Evolutionary conservation across 805 yeast species (phyloP), one percentile per base, ranked within the genome.

Genomic region (Spencermartinsiella europaea): DNA sequence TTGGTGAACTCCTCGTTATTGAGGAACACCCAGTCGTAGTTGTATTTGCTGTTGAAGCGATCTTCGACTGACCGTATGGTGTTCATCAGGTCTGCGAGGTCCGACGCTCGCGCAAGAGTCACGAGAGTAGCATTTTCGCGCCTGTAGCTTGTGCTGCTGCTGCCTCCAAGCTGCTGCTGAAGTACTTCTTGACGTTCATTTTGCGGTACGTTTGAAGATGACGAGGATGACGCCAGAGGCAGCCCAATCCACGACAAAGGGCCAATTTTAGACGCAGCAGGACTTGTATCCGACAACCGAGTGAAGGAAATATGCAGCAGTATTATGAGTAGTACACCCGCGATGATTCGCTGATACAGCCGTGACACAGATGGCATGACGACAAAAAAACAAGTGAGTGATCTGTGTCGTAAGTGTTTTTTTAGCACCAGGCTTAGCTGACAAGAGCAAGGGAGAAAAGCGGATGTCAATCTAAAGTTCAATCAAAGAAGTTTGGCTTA

Each of bases 11-110:
- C 83, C 53, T 80, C 86, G 62, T 89, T 93, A 64, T 88, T 89
- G 59, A 89, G 73, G 65, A 89, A 89, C 25, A 87, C 93, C 95
- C 96, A 89, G 61, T 88, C 95, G 62, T 89, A 89, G 54, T 85
- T 76, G 67, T 67, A 88, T 38, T 83, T 74, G 21, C 65, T 59
- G 71, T 89, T 89, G 72, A 88, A 89, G 55, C 95, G 73, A 63
- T 86, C 95, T 68, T 89, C 95, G 46, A 87, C 77, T 40, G 81
- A 77, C 64, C 86, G 74, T 50, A 86, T 83, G 5, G 95, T 80
- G 27, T 71, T 76, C 38, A 79, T 67, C 44, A 86, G 66, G 21
- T 74, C 74, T 68, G 76, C 72, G 47, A 86, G 64, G 61, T 86
- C 95, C n/a, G 69, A 57, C 64, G 85, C 85, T 68, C 95, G 74